These are phyloP conservation scores for Eucalyptus camaldulensis DNA, from an alignment of 345 rosid genomes.

Conservation along the genomic window DNA sequence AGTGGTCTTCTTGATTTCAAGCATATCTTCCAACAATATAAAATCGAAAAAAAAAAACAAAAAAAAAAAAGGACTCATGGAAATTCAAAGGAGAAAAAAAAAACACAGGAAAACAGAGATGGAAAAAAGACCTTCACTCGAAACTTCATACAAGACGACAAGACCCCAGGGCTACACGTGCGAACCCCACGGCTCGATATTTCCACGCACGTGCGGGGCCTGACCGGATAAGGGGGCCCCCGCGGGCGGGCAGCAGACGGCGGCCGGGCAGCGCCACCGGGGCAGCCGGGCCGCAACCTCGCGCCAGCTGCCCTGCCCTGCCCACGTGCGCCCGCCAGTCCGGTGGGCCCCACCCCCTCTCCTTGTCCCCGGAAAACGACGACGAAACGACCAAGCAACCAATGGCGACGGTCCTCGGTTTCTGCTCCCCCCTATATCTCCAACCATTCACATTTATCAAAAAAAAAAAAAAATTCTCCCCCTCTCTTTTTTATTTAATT, in stretches of 20 bases:
- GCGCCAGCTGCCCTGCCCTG: not conserved
- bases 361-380: not conserved
- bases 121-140: not conserved
- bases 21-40: no score
- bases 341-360: not conserved
- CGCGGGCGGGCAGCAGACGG: slow-evolving; percentile 12
- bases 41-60: no score
- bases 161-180: not conserved
- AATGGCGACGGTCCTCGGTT: slow-evolving; percentile 23
- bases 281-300: not conserved
- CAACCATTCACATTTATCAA: not conserved
- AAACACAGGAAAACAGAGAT: not conserved
- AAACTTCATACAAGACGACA: not conserved
- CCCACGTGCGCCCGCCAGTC: slow-evolving; percentile 1
- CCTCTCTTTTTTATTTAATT: not conserved
- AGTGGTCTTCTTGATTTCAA: no score
- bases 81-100: no score
- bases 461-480: not conserved
- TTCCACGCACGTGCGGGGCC: not conserved
- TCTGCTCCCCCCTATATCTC: not conserved
- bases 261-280: slow-evolving; percentile 1
- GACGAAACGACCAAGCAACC: slow-evolving; percentile 15
- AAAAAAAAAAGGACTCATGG: not conserved
- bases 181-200: not conserved
- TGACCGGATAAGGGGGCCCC: not conserved